Base-by-base conservation (phyloP, 2,329 filamentous ascomycete species). In the Apiospora arundinis region DNA sequence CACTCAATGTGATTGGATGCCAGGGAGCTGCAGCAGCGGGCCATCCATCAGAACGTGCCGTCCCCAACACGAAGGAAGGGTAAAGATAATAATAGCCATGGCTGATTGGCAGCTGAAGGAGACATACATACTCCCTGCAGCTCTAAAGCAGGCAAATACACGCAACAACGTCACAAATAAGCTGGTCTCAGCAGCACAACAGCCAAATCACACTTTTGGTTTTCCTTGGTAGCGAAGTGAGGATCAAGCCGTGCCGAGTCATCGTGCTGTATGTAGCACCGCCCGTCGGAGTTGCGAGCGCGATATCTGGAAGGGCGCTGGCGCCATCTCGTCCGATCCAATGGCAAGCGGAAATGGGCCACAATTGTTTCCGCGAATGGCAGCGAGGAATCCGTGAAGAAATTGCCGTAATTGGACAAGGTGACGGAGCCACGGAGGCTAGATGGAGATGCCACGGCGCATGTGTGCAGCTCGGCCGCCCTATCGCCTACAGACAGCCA, bases 281-380 rank as follows among this genome's bases (percentile, higher is more conserved):
- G 56, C 56, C 32, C 32, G 56, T 63, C 56, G 56, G 56, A 40
- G 56, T 63, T 37, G 32, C 2, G 56, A 63, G 32, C 28, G 56
- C 28, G 56, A 40, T 40, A 63, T 37, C 32, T 40, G 18, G 56
- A 32, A 32, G 32, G 32, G 56, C 56, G 32, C 56, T 63, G 56
- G n/a, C 28, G 18, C 56, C 8, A 63, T 63, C 28, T 63, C 32
- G 32, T 63, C 56, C 56, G 56, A 63, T 40, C 56, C 18, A 63
- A 14, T 32, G n/a, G 32, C 18, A 40, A 63, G 56, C 32, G 56
- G 32, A 63, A 63, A 63, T 11, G 56, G 32, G 21, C 56, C 56
- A 63, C 56, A 63, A 63, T 63, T 63, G 56, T 63, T 63, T 63
- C 56, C 56, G 56, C 56, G 56, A 63, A 63, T 63, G 56, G 56